Conservation (phyloP, 306 rosid species). For the Quercus mongolica region DNA sequence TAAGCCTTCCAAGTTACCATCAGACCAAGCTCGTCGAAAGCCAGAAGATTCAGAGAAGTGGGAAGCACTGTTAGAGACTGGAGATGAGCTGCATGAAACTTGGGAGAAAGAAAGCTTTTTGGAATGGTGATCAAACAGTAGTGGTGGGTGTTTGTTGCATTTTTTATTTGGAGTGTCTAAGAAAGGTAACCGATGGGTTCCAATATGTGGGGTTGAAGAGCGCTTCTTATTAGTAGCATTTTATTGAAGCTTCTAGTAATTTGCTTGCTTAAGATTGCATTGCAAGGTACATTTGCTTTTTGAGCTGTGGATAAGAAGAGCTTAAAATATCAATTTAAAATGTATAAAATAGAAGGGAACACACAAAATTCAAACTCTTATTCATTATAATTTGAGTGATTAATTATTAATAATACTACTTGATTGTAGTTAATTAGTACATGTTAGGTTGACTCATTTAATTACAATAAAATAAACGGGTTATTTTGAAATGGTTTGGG, state of each 20-base stretch:
- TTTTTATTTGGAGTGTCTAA: neutral
- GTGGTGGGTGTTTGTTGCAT: neutral
- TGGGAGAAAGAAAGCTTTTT: neutral
- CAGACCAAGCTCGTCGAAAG: constrained; percentile 4
- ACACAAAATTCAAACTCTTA: no score
- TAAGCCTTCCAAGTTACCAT: constrained; percentile 8
- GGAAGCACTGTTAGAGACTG: neutral
- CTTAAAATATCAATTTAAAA: neutral
- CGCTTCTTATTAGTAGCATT: constrained; percentile 8
- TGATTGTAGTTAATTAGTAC: no score
- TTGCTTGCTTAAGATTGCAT: neutral
- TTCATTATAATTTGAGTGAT: no score
- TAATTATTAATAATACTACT: no score
- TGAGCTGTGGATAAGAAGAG: neutral
- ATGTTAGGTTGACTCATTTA: no score
- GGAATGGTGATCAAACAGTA: neutral
- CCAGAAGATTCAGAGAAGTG: neutral
- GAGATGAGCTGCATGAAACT: constrained; percentile 4
- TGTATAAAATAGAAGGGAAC: neutral
- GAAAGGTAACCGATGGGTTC: neutral
- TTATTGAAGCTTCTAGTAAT: neutral
- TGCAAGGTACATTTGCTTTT: neutral
- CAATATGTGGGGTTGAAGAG: neutral
- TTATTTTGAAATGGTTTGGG: no score
- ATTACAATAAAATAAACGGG: no score